Percentiles rank a stretch among this genome's conserved stretches.
phyloP scores from a whole-genome alignment of 441 rosid species.

The Macaranga tanarius region DNA sequence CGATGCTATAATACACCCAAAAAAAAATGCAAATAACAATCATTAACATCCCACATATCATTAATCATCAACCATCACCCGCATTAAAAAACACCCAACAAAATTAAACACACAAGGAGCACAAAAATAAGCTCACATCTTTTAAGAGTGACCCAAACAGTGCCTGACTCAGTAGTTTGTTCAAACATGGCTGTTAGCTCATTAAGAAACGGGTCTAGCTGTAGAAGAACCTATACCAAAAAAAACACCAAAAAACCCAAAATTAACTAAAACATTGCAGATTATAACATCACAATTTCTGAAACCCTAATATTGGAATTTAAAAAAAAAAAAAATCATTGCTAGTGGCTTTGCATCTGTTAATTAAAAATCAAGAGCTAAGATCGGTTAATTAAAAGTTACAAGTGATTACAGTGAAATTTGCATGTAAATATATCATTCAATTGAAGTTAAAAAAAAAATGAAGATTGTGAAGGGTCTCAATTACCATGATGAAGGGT shows the following conservation, averaged over 20 bases:
- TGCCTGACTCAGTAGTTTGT: conserved; percentile 64
- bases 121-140: conserved; percentile 47
- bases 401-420: not conserved
- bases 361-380: no score
- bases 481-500: conserved; percentile 6
- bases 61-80: not conserved
- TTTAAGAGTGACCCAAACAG: conserved; percentile 92
- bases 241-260: not conserved
- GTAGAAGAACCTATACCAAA: conserved; percentile 61
- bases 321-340: no score
- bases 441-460: no score
- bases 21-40: conserved; percentile 8
- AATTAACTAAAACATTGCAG: no score
- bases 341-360: no score
- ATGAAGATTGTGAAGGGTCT: no score
- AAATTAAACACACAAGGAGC: not conserved
- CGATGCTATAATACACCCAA: conserved; percentile 45
- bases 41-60: not conserved
- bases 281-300: not conserved
- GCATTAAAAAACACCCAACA: not conserved
- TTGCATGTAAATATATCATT: no score
- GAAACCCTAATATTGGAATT: not conserved
- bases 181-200: conserved; percentile 92
- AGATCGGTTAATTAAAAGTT: not conserved
- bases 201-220: conserved; percentile 79